Evolutionary conservation across 2,329 filamentous ascomycete genomes (phyloP), one percentile per base, ranked within the genome.

Genomic region (Diaporthe sp.): DNA sequence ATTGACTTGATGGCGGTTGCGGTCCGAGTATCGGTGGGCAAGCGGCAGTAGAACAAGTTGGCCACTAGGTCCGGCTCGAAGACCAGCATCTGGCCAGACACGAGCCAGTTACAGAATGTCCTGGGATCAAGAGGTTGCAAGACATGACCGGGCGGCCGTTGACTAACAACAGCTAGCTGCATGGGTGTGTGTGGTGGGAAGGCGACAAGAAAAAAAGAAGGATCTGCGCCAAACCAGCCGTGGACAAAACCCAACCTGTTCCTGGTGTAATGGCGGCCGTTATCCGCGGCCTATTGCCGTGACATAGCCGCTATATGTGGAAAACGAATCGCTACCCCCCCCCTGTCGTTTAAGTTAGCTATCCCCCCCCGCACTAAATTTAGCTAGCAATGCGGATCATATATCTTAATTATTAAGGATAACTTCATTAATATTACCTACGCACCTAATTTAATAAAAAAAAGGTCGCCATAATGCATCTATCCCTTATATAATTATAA

Each of bases 21-120:
- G 58, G 74, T 73, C 74, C 74, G 74, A 73, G 58, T 31, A 73
- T 73, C 74, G 70, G 70, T 73, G 68, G 61, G 31, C 44, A 51
- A 42, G 58, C 63, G 65, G 65, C 65, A 68, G 22, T 22, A 31
- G 34, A 9, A 51, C 34, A 22, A 67, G 44, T 28, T 63, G 71
- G 57, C 34, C 49, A 65, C 42, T 34, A 25, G n/a, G 51, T 31
- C 53, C 31, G n/a, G 47, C 49, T 68, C 22, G 47, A 68, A 42
- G 34, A 55, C 65, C 13, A 70, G 65, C 34, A 39, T 55, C 47
- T 53, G 55, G 47, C 47, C 71, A 20, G n/a, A 31, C 47, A 51
- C 25, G 31, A 28, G 39, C 58, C 47, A 39, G 25, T 44, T 31
- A 34, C 25, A 55, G 5, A 13, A 55, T 28, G 42, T 55, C 25